Evolutionary conservation across 345 rosid genomes (phyloP), one percentile per base, ranked within the genome.

Genomic region (Hibiscus syriacus): DNA sequence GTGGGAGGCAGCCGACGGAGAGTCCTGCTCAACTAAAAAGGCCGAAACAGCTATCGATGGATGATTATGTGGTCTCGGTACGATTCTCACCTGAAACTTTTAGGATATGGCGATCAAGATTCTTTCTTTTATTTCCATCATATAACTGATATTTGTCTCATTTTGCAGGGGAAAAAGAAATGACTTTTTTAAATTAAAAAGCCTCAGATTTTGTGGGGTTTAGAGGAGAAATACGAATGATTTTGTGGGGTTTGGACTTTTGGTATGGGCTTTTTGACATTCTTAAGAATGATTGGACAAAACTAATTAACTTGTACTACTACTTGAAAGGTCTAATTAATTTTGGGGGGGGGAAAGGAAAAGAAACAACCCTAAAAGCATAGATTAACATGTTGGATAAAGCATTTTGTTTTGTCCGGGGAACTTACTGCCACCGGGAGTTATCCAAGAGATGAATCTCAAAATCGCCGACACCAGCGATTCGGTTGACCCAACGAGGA

Each of bases 1-100:
- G 26, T 45, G 86, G 86, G 43, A 86, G 92, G 74, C 89, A 85
- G 77, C 58, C 83, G 69, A 81, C 75, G 0, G 96, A 87, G 69
- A 87, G 87, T 78, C 93, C 92, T 25, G 52, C 75, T 52, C 78
- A 82, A 45, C 49, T 74, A 4, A 91, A 85, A 89, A 94, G 89
- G 71, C 83, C 96, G 55, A 87, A 87, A 79, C 98, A 94, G 76
- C 78, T 81, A 45, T 78, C 99, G 3, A 94, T 87, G 92, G 97
- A 89, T 76, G 97, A 94, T 69, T 89, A 82, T 30, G 25, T 36
- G 55, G 81, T 78, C 80, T 77, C 92, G 41, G 86, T 87, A 82
- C 22, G 81, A 70, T 57, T 66, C 64, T 14, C 6, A 64, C 55
- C 55, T 13, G 0, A 2, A 16, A 46, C 55, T 23, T n/a, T 36